Conservation (phyloP, 768 basidiomycete genomes). For the Russula foetens region DNA sequence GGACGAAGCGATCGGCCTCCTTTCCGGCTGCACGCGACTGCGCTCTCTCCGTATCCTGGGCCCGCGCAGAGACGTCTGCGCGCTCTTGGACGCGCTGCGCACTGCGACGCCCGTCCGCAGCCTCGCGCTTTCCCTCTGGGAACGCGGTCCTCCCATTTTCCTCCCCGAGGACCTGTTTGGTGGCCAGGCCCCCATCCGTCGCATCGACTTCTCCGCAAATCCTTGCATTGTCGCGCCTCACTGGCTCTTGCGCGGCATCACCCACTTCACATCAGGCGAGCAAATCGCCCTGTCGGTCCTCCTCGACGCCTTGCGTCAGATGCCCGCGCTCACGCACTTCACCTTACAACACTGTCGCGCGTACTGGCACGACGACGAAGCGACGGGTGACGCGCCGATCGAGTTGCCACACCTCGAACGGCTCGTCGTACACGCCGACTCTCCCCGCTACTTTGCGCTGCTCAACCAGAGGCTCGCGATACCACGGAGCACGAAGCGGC, state of each 20-base stretch:
- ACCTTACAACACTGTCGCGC: conserved; percentile 6
- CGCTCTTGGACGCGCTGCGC: conserved; percentile 3
- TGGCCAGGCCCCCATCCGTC: conserved; percentile 5
- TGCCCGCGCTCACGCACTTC: conserved; percentile 5
- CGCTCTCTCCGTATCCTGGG: conserved; percentile 10
- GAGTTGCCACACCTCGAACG: conserved; percentile 5
- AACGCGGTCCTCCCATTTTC: background rate
- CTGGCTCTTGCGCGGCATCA: conserved; percentile 8
- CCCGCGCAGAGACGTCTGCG: background rate
- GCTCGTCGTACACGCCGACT: background rate
- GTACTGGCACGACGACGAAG: background rate
- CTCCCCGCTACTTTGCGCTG: conserved; percentile 1
- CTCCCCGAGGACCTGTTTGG: conserved; percentile 9
- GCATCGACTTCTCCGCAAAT: conserved; percentile 1
- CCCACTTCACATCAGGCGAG: conserved; percentile 13
- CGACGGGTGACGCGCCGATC: background rate
- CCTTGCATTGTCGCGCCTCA: conserved; percentile 2
- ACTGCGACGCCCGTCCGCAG: background rate
- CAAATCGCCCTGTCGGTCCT: background rate
- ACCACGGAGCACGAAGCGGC: background rate
- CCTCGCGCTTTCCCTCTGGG: conserved; percentile 6
- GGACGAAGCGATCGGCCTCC: conserved; percentile 7
- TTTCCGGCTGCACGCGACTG: conserved; percentile 6
- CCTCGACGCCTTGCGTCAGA: conserved; percentile 4
- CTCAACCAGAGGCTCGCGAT: conserved; percentile 3